These are phyloP conservation scores for Penicillium turbatum DNA, from an alignment of 495 filamentous ascomycete species.

Conservation along the genomic window DNA sequence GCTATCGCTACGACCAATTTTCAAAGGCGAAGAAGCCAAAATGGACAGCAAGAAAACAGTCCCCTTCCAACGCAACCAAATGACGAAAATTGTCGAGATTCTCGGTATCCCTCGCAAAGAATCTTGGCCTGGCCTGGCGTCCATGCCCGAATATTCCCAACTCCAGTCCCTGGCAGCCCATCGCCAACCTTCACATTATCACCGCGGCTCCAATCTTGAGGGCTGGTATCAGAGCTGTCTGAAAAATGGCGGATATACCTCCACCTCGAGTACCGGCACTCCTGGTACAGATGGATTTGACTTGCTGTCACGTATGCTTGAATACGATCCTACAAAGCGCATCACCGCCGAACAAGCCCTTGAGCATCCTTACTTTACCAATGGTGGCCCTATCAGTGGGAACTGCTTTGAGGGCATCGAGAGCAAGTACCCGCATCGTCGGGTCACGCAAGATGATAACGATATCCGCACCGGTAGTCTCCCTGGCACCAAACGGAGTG, in stretches of 20 bases:
- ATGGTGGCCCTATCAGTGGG: slow-evolving; percentile 57
- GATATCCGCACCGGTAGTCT: slow-evolving; percentile 85
- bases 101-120: slow-evolving; percentile 87
- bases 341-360: slow-evolving; percentile 82
- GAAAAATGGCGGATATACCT: slow-evolving; percentile 54
- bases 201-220: slow-evolving; percentile 52
- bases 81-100: slow-evolving; percentile 97
- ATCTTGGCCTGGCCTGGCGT: slow-evolving; percentile 74
- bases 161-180: slow-evolving; percentile 58
- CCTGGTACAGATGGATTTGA: slow-evolving; percentile 76
- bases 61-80: slow-evolving; percentile 95
- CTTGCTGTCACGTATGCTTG: slow-evolving; percentile 72
- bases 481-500: slow-evolving; percentile 88
- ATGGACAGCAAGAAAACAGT: slow-evolving; percentile 98
- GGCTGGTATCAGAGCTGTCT: slow-evolving; percentile 61
- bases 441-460: slow-evolving; percentile 90
- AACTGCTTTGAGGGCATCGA: slow-evolving; percentile 91
- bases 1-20: slow-evolving; percentile 85
- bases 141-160: slow-evolving; percentile 78
- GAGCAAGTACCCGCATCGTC: slow-evolving; percentile 80
- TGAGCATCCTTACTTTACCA: slow-evolving; percentile 79
- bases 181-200: slow-evolving; percentile 35
- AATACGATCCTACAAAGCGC: slow-evolving; percentile 88
- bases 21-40: slow-evolving; percentile 98
- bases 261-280: slow-evolving; percentile 43